Conservation (phyloP, 805 yeast species). For the Barnettozyma siamensis region DNA sequence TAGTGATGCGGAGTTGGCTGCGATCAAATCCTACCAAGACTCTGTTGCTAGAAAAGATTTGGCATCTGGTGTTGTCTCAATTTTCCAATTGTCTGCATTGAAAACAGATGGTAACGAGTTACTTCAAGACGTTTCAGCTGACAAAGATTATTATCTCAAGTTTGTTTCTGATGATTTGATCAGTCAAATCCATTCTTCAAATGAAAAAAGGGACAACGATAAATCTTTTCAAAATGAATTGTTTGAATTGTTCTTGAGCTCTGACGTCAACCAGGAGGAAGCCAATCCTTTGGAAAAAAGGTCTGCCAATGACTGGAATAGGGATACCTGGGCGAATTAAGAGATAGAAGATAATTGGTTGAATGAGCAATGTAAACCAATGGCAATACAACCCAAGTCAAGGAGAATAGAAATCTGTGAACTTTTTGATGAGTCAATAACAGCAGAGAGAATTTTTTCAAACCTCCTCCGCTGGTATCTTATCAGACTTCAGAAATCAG, state of each 20-base stretch:
- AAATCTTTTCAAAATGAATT: neutral
- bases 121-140: neutral
- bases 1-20: neutral
- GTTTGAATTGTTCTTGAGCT: neutral
- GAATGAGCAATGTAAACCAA: too few species aligned
- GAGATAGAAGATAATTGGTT: too few species aligned
- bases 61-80: neutral
- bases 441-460: too few species aligned
- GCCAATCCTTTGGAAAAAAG: too few species aligned
- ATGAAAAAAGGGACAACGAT: neutral
- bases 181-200: neutral
- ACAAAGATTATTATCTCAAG: constrained; percentile 1
- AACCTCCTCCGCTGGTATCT: too few species aligned
- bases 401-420: too few species aligned
- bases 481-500: too few species aligned
- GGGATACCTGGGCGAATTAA: too few species aligned
- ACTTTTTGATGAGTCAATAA: too few species aligned
- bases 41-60: constrained; percentile 1
- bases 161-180: constrained; percentile 2
- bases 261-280: neutral
- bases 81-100: constrained; percentile 4
- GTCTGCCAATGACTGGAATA: too few species aligned
- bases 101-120: neutral
- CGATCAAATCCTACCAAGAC: neutral
- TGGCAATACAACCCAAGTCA: too few species aligned